Evolutionary conservation across 1,139 yeast genomes (phyloP), one percentile per base, ranked within the genome.

Genomic region (Candida neerlandica): DNA sequence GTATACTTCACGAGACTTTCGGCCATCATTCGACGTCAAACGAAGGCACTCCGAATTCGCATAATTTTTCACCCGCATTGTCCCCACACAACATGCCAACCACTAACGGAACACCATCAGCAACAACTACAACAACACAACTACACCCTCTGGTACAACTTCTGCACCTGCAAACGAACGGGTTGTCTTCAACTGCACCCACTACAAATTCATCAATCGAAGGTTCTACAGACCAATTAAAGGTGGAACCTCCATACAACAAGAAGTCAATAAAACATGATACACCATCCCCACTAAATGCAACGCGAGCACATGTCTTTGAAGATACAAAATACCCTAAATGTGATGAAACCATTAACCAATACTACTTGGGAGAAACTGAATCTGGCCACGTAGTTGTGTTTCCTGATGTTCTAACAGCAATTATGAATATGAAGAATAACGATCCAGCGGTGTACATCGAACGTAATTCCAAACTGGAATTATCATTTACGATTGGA

Each of bases 1-100:
- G 79, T 54, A 87, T 89, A 46, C 77, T 87, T 34, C 85, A 78
- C 47, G 85, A 82, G 53, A 83, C 78, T 51, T 64, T 71, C 49
- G 55, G 61, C 50, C 65, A 62, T 48, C 71, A 62, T 40, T 55
- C 67, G 10, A 70, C 77, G 0, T 69, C 77, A 18, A 70, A 67
- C 41, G 80, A 73, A 53, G 76, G 75, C 2, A 73, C 81, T 0
- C 80, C 80, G 5, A 67, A 58, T 45, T 71, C 78, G 6, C 58
- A 63, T 16, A 63, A 62, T 21, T 52, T 70, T 27, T 71, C 78
- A 3, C 78, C 80, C 1, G 73, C 61, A 2, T 56, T 72, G 10
- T 73, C 79, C 3, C 80, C 80, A 0, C 71, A 64, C 32, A 55
- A 55, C 26, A 41, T 53, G 15, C 27, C 27, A 5, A 51, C 56